phyloP scores from a whole-genome alignment of 306 rosid genomes.

The Malus sieversii region DNA sequence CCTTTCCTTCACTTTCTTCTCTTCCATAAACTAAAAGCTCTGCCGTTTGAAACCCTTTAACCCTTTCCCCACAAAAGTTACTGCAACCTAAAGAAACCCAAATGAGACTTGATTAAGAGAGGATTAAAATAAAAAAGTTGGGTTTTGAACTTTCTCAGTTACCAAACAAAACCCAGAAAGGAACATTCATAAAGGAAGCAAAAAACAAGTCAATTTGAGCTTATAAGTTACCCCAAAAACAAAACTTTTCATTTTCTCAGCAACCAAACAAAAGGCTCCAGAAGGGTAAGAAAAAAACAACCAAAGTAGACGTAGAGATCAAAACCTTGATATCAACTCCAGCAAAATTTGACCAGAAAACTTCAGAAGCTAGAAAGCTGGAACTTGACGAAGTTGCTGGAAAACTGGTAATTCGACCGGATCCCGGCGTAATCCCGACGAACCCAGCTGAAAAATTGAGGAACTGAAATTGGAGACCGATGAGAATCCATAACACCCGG shows the following conservation, averaged over 20 bases:
- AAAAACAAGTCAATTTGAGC: background rate
- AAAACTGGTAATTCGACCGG: conserved; percentile 16
- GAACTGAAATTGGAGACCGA: conserved; percentile 16
- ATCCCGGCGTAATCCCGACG: conserved; percentile 20
- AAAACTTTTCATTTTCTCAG: conserved; percentile 3
- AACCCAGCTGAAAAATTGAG: conserved; percentile 26
- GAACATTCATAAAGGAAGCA: background rate
- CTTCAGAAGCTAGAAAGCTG: conserved; percentile 21
- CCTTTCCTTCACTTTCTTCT: background rate
- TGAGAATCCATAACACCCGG: conserved; percentile 33
- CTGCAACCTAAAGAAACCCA: conserved; percentile 3
- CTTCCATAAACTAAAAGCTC: background rate
- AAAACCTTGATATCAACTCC: conserved; percentile 36
- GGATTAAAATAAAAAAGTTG: background rate
- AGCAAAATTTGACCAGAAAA: conserved; percentile 3
- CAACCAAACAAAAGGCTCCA: background rate
- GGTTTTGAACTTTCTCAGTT: conserved; percentile 13
- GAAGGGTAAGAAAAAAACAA: background rate
- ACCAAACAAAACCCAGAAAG: conserved; percentile 15
- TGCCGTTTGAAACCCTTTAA: background rate
- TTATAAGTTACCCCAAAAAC: background rate
- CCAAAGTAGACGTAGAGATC: background rate
- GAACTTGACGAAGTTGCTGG: conserved; percentile 22
- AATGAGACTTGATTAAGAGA: background rate
- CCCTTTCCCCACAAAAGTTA: background rate